Conservation (phyloP, 2,329 filamentous ascomycete genomes). For the Chaetothyriales sp. region DNA sequence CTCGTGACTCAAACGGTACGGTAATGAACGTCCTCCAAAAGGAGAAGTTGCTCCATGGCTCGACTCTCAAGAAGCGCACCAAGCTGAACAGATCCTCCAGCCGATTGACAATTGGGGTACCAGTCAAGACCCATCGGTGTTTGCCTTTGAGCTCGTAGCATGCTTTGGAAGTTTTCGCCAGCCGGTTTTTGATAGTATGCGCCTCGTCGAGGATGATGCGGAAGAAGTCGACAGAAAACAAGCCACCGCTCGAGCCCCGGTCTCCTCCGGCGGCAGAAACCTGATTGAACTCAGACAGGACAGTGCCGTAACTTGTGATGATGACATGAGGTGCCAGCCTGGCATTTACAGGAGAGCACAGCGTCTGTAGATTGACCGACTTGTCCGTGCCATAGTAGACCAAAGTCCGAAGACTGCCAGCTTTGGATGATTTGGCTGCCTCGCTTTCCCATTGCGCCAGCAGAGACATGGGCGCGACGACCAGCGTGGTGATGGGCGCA, state of each 20-base stretch:
- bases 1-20: constrained; percentile 85
- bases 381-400: constrained; percentile 91
- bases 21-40: constrained; percentile 99
- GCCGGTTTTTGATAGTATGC: constrained; percentile 78
- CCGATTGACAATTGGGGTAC: constrained; percentile 91
- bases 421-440: constrained; percentile 73
- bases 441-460: constrained; percentile 97
- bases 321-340: constrained; percentile 70
- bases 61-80: constrained; percentile 80
- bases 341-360: constrained; percentile 63
- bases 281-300: constrained; percentile 77
- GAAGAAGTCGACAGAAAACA: constrained; percentile 91
- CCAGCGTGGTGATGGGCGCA: constrained; percentile 79
- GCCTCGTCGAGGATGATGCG: constrained; percentile 90
- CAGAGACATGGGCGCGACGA: constrained; percentile 92
- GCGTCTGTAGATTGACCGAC: constrained; percentile 55
- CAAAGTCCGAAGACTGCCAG: constrained; percentile 66
- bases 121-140: constrained; percentile 86
- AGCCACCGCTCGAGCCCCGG: constrained; percentile 48
- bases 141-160: constrained; percentile 78
- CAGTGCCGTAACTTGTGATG: constrained; percentile 85
- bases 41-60: constrained; percentile 97
- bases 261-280: constrained; percentile 53
- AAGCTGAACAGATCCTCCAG: constrained; percentile 89
- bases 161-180: constrained; percentile 85